Conservation (phyloP, 148 eudicot species). For the Simmondsia chinensis region DNA sequence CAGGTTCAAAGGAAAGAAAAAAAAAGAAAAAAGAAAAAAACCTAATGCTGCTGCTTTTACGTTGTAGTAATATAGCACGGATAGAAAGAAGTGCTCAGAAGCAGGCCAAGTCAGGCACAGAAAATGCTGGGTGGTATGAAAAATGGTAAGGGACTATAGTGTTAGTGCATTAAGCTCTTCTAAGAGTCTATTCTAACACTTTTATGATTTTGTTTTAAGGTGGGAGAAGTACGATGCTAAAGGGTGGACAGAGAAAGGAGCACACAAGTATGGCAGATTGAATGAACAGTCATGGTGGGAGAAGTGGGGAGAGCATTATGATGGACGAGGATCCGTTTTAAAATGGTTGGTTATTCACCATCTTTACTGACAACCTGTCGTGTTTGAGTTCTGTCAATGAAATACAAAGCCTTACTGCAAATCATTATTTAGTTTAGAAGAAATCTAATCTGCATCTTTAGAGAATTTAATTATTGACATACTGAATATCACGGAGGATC, state of each 20-base stretch:
- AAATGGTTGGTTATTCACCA: slow-evolving; percentile 66
- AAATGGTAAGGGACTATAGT: slow-evolving; percentile 57
- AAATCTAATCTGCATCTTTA: too few species aligned
- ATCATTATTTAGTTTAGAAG: too few species aligned
- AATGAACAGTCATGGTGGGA: slow-evolving; percentile 99
- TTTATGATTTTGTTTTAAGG: slow-evolving; percentile 51
- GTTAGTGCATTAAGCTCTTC: too few species aligned
- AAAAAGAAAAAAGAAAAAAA: too few species aligned
- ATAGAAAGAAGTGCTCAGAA: slow-evolving; percentile 97
- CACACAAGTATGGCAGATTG: slow-evolving; percentile 91
- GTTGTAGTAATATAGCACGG: slow-evolving; percentile 81
- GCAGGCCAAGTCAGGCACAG: slow-evolving; percentile 96
- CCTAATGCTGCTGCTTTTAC: slow-evolving; percentile 3
- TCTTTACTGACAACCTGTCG: background rate
- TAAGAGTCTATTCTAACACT: too few species aligned
- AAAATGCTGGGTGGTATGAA: slow-evolving; percentile 98
- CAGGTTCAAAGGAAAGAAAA: too few species aligned
- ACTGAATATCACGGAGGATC: too few species aligned
- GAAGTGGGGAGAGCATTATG: slow-evolving; percentile 97
- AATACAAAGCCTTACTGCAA: too few species aligned
- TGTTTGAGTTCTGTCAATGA: too few species aligned
- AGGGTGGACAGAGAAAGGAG: slow-evolving; percentile 99
- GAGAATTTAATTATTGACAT: too few species aligned
- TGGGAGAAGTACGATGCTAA: slow-evolving; percentile 99
- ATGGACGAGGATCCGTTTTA: slow-evolving; percentile 93